Conservation (phyloP, 805 yeast genomes). For the Barnettozyma vustinii region DNA sequence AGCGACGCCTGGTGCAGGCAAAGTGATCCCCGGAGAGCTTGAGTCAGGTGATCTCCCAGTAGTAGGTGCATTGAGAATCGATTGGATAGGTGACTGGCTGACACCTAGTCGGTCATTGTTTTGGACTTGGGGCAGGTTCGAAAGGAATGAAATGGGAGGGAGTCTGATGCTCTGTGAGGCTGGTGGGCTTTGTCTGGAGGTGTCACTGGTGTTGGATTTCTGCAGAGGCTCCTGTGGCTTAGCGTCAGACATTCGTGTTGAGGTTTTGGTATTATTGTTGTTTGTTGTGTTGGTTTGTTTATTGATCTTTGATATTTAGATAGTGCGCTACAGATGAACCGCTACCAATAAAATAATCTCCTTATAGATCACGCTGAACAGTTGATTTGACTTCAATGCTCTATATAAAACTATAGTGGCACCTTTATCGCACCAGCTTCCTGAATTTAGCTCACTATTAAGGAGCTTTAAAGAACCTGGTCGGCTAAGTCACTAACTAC, state of each 20-base stretch:
- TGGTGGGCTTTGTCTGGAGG: conserved; percentile 3
- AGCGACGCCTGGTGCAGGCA: not conserved
- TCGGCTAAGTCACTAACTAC: not conserved
- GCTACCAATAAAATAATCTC: too few relatives aligned
- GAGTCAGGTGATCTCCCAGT: not conserved
- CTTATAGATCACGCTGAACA: not conserved
- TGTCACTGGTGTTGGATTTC: not conserved
- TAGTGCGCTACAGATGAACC: too few relatives aligned
- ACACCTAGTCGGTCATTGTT: not conserved
- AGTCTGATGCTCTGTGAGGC: conserved; percentile 24
- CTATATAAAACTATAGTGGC: not conserved
- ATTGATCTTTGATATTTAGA: not conserved
- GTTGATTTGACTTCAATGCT: not conserved
- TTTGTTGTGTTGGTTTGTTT: not conserved
- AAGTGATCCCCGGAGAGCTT: not conserved
- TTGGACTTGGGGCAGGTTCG: conserved; percentile 11
- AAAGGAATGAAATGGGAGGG: conserved; percentile 36
- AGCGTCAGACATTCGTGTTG: not conserved
- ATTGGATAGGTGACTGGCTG: conserved; percentile 4
- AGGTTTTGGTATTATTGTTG: not conserved
- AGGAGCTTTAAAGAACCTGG: not conserved
- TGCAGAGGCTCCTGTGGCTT: not conserved
- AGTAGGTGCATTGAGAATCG: conserved; percentile 1
- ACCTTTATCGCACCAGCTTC: not conserved
- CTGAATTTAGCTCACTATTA: not conserved